Base-by-base conservation (phyloP, 768 basidiomycete genomes). In the Phlebiopsis flavidoalba region DNA sequence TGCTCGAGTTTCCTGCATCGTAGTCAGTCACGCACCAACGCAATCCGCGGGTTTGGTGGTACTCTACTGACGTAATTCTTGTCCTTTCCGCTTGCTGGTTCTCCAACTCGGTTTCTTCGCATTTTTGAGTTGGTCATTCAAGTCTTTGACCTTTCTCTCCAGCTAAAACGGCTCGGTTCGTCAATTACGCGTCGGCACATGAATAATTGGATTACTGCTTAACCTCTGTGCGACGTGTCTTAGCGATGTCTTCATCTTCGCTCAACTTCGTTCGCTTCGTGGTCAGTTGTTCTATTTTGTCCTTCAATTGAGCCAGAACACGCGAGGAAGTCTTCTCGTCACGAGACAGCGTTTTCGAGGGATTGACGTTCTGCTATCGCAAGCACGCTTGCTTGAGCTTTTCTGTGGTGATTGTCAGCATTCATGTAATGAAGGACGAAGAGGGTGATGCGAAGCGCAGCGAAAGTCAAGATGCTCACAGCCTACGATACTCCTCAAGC, bases 321-420 rank as follows among this genome's bases (percentile, higher is more conserved):
- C 93, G 84, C 8, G 76, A 71, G 0, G 84, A 70, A 0, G 86
- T 88, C 73, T 94, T 95, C 70, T 91, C 88, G 59, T 98, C 92
- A 57, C 95, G 86, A 14, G 79, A 79, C 7, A 95, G 80, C 0
- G 85, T 82, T 62, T n/a, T 95, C 92, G 0, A 97, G 80, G 5
- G 86, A 79, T 67, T 97, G 94, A 0, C 97, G 88, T 72, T 98
- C 95, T 33, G 87, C 83, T 0, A 94, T 86, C 0, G 93, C 93
- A 36, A 89, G 82, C 1, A 89, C 74, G 63, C 86, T 91, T 15
- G 95, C 89, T 7, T 81, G 76, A 0, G 87, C 85, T 76, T 96
- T 95, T 43, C 95, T 96, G 63, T 24, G 53, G 22, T 8, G 17
- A 1, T 31, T 21, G 55, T 33, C 45, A 45, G 35, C 35, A 45